Evolutionary conservation across 495 filamentous ascomycete genomes (phyloP).

Genomic region (Aspergillus haitiensis): DNA sequence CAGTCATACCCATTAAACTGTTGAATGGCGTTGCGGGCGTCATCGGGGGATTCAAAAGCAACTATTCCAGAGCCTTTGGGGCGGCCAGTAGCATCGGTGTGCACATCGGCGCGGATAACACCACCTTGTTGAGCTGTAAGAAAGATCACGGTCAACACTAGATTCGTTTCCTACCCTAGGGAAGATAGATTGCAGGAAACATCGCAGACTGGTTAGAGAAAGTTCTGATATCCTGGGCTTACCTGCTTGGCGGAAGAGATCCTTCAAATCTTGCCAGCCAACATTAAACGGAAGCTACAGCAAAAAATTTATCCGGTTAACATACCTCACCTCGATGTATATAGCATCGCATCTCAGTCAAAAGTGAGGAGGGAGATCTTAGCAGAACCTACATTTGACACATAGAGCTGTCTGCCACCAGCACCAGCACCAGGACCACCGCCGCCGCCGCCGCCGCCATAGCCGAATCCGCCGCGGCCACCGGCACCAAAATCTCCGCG

Average conservation of each 20-base stretch:
- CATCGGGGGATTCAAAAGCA: slow-evolving; percentile 89
- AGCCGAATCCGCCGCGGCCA: slow-evolving; percentile 43
- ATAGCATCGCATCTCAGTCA: slow-evolving; percentile 8
- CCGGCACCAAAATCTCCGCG: slow-evolving; percentile 66
- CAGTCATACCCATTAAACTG: slow-evolving; percentile 99
- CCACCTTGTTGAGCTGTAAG: slow-evolving; percentile 66
- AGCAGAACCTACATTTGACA: slow-evolving; percentile 85
- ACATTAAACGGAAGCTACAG: slow-evolving; percentile 92
- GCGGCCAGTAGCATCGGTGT: slow-evolving; percentile 85
- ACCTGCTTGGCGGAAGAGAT: slow-evolving; percentile 98
- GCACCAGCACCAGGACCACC: slow-evolving; percentile 49
- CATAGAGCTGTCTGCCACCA: slow-evolving; percentile 85
- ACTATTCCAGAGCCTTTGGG: slow-evolving; percentile 96
- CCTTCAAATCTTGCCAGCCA: slow-evolving; percentile 99
- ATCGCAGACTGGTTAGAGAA: slow-evolving; percentile 4
- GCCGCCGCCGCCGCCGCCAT: slow-evolving; percentile 49
- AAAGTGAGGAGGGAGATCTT: slow-evolving; percentile 25
- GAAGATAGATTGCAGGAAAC: slow-evolving; percentile 18
- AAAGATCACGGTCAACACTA: slow-evolving; percentile 32
- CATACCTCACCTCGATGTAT: slow-evolving; percentile 7
- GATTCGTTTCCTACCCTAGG: slow-evolving; percentile 12
- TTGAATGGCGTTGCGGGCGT: slow-evolving; percentile 90
- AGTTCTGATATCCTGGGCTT: slow-evolving; percentile 42
- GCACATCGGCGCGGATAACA: slow-evolving; percentile 94
- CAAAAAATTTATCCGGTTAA: neutral